Conservation (phyloP, 768 basidiomycete genomes). For the Gymnopilus dilepis region DNA sequence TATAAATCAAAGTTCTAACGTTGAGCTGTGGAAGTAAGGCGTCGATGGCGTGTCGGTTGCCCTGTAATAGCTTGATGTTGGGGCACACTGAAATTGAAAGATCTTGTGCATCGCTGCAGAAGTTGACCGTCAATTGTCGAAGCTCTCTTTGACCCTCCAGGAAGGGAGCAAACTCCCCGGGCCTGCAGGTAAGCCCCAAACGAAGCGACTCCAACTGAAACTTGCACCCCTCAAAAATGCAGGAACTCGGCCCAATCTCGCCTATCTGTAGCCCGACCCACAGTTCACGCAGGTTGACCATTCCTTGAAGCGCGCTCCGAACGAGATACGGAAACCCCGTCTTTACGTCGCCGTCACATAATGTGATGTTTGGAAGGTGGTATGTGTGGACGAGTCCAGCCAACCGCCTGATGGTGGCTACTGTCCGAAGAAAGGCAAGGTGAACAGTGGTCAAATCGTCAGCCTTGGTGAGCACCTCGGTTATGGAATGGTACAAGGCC, state of each 20-base stretch:
- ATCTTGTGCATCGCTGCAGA: background rate
- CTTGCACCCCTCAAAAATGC: background rate
- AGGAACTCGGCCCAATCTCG: background rate
- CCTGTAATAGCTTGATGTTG: background rate
- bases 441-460: background rate
- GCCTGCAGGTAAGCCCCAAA: background rate
- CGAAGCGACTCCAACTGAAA: slow-evolving; percentile 5
- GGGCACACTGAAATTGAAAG: background rate
- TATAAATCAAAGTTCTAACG: slow-evolving; percentile 1
- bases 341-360: background rate
- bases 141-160: slow-evolving; percentile 2
- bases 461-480: background rate
- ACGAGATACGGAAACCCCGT: background rate
- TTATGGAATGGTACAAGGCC: slow-evolving; percentile 2
- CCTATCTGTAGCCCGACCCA: background rate
- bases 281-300: slow-evolving; percentile 8
- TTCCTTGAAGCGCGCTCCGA: background rate
- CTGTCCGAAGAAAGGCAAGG: background rate
- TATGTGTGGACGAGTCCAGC: background rate
- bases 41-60: slow-evolving; percentile 5
- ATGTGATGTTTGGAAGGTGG: background rate
- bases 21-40: slow-evolving; percentile 3
- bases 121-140: background rate
- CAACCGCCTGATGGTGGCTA: background rate
- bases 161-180: background rate